These are phyloP conservation scores for Eucalyptus regnans DNA, from an alignment of 345 rosid species.

Conservation along the genomic window DNA sequence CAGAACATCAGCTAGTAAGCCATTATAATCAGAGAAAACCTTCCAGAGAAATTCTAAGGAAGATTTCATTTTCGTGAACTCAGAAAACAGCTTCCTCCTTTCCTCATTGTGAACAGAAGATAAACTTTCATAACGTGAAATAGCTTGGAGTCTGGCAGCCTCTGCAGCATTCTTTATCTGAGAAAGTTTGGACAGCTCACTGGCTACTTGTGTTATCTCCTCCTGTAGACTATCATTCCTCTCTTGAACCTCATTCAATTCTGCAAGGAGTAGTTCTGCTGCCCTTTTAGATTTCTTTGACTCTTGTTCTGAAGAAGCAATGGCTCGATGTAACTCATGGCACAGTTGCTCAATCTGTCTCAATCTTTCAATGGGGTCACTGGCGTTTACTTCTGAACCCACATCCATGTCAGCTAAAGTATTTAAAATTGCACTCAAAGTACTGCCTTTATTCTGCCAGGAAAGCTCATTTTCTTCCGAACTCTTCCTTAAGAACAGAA, in stretches of 20 bases:
- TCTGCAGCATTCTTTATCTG: slow-evolving; percentile 43
- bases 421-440: slow-evolving; percentile 26
- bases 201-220: slow-evolving; percentile 37
- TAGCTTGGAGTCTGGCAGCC: slow-evolving; percentile 53
- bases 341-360: slow-evolving; percentile 32
- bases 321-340: slow-evolving; percentile 39
- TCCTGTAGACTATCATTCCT: slow-evolving; percentile 85
- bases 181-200: slow-evolving; percentile 37
- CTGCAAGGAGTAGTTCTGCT: slow-evolving; percentile 83
- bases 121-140: slow-evolving; percentile 34
- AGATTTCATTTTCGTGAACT: slow-evolving; percentile 28
- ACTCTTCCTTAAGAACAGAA: slow-evolving; percentile 35
- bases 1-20: slow-evolving; percentile 31
- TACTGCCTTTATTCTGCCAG: slow-evolving; percentile 54
- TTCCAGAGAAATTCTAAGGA: slow-evolving; percentile 34
- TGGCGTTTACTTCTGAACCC: slow-evolving; percentile 35
- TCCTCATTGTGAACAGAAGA: slow-evolving; percentile 33
- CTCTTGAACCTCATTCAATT: slow-evolving; percentile 89
- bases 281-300: slow-evolving; percentile 74
- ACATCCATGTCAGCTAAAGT: slow-evolving; percentile 39
- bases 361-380: slow-evolving; percentile 61
- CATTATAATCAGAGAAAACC: slow-evolving; percentile 26
- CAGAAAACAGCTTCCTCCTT: slow-evolving; percentile 35
- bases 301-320: slow-evolving; percentile 55
- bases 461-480: slow-evolving; percentile 44